phyloP scores from a whole-genome alignment of 2,329 filamentous ascomycete genomes.

The Cyanodermella asteris region DNA sequence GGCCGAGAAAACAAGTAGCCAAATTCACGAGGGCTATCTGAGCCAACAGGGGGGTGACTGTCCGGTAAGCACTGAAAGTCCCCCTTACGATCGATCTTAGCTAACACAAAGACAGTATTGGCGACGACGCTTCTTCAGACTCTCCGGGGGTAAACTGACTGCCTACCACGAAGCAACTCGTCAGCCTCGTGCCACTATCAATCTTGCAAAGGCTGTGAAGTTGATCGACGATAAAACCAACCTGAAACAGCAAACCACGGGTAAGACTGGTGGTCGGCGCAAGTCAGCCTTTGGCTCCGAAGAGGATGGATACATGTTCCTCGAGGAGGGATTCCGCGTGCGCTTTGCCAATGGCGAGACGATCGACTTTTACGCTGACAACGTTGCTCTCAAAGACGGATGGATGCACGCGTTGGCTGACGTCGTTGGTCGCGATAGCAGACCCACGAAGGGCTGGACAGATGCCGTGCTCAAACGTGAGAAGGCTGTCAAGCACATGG shows the following conservation, averaged over 20 bases:
- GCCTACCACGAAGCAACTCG: constrained; percentile 90
- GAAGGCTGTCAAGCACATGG: too few species aligned
- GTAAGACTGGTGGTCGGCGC: constrained; percentile 55
- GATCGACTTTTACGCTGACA: constrained; percentile 96
- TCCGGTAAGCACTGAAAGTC: constrained; percentile 47
- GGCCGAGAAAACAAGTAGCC: constrained; percentile 57
- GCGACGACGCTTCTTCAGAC: constrained; percentile 93
- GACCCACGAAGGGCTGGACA: constrained; percentile 34
- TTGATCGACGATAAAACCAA: constrained; percentile 79
- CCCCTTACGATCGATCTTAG: background rate
- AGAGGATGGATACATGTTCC: constrained; percentile 98
- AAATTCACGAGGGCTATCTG: constrained; percentile 68
- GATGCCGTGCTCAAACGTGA: constrained; percentile 38
- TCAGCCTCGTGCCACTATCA: constrained; percentile 91
- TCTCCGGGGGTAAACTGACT: constrained; percentile 74
- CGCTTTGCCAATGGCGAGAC: constrained; percentile 95
- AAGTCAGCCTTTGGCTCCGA: constrained; percentile 95
- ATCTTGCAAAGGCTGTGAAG: constrained; percentile 76
- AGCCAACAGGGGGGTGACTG: constrained; percentile 97
- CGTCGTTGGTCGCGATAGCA: constrained; percentile 33
- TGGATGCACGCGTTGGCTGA: constrained; percentile 86
- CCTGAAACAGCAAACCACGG: constrained; percentile 60
- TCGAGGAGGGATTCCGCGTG: constrained; percentile 96
- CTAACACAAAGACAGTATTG: constrained; percentile 47
- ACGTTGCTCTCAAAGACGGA: constrained; percentile 62